Base-by-base conservation (phyloP, 176 grass and related monocot genomes). In the Musa schizocarpa region DNA sequence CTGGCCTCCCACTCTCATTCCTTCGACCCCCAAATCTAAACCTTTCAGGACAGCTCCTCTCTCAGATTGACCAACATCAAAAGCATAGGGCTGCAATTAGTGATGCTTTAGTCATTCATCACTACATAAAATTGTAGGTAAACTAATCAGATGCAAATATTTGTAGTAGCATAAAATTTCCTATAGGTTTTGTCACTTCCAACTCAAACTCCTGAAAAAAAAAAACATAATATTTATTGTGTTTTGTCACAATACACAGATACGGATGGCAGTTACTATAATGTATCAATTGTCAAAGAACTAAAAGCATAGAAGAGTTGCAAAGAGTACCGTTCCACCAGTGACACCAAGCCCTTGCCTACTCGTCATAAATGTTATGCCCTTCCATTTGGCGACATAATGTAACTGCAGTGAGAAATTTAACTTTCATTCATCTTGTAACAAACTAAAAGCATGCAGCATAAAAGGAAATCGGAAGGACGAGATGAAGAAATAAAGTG, bases 351-450 rank as follows among this genome's bases (percentile, higher is more conserved):
- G 69, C 80, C 95, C 95, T 86, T 99, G 95, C 73, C 95, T 88
- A 62, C 90, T 94, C 63, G 95, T 99, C 95, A 99, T 99, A 82
- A 99, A 94, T 25, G 95, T 99, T 83, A 99, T 82, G 52, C 95
- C 95, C 71, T 84, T 99, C 95, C 95, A 99, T 81, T 94, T 94
- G 80, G 95, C 90, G 58, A 99, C 95, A 68, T 99, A 99, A 78
- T 99, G 95, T 82, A 99, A 78, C 95, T 99, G 88, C 50, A 87
- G 22, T 80, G 77, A 74, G 68, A 72, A 70, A 21, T 59, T 49
- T 50, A 8, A 76, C 16, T 16, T 61, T 43, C 53, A 49, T 11
- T 54, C 3, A 53, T 13, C 13, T 52, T 27, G 69, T 11, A 12
- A 20, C 16, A 19, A 51, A 13, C 2, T 17, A 67, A 67, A 67